phyloP scores from a whole-genome alignment of 805 yeast species.

The Candida vaughaniae region DNA sequence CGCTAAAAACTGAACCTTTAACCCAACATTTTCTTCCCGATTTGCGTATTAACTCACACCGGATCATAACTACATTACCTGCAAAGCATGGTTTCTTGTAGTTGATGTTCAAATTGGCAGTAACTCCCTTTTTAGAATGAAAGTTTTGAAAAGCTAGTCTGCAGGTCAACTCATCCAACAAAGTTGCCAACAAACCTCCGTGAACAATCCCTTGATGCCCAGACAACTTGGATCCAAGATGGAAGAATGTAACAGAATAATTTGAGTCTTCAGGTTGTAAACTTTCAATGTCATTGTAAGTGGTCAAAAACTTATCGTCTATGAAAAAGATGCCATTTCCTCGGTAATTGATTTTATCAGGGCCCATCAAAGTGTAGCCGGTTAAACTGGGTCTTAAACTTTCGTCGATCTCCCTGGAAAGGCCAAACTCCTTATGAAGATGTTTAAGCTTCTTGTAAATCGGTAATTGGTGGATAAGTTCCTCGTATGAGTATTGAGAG shows the following conservation, averaged over 20 bases:
- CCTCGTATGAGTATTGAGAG: slow-evolving; percentile 4
- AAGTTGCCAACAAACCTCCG: slow-evolving; percentile 44
- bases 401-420: slow-evolving; percentile 21
- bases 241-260: slow-evolving; percentile 37
- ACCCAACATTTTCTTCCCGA: slow-evolving; percentile 41
- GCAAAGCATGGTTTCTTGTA: slow-evolving; percentile 37
- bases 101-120: slow-evolving; percentile 43
- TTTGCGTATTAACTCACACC: slow-evolving; percentile 30
- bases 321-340: slow-evolving; percentile 32
- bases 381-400: slow-evolving; percentile 35
- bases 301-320: slow-evolving; percentile 28
- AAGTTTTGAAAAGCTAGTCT: slow-evolving; percentile 42
- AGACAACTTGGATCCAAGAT: slow-evolving; percentile 35
- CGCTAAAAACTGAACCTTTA: slow-evolving; percentile 30
- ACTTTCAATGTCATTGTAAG: slow-evolving; percentile 22
- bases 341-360: slow-evolving; percentile 33
- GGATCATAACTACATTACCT: slow-evolving; percentile 31
- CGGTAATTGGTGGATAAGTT: slow-evolving; percentile 3
- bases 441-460: slow-evolving; percentile 4
- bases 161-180: slow-evolving; percentile 43
- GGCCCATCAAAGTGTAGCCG: slow-evolving; percentile 33
- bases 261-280: slow-evolving; percentile 21
- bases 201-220: slow-evolving; percentile 44
- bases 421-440: slow-evolving; percentile 10
- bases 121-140: slow-evolving; percentile 39